Evolutionary conservation across 352 stramenopile genomes (phyloP), one percentile per base, ranked within the genome.

Genomic region (Globisporangium cylindrosporum): DNA sequence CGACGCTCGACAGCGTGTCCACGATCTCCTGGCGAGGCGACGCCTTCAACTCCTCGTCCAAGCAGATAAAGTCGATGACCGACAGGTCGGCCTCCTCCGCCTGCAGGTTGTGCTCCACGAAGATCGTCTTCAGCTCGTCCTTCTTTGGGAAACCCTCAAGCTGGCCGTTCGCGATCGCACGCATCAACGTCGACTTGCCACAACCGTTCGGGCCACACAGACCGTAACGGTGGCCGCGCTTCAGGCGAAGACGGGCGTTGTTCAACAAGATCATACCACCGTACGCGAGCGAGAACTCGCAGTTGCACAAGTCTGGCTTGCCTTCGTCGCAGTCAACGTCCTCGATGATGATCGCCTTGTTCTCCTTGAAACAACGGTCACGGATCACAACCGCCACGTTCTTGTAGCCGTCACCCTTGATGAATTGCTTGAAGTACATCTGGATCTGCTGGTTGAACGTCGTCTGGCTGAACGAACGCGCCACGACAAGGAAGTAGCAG

Each of bases 241-340:
- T 95, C 12, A 98, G 81, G 61, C 90, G 90, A 66, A 98, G 86
- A 70, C 93, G 90, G 6, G 92, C 92, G 75, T 95, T 94, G 77
- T 97, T 95, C 32, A 98, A 77, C 70, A 98, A 69, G 69, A 97
- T 95, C 81, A 96, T 97, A 78, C 93, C 92, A 88, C 89, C 91
- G 77, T 97, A 96, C 6, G 98, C 98, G 59, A 99, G 90, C 68
- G 97, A 99, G 82, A 99, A 99, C 76, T 98, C 94, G 75, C 97
- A 99, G 91, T 99, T 98, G 79, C 97, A 99, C 7, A 99, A 84
- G 75, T 99, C 94, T 48, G 98, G 96, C 62, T 97, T 94, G 80
- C 97, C 95, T 70, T 99, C 95, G 38, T 99, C 97, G 48, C 98
- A 98, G 77, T 99, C 85, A 10, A 99, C 93, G 62, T 99, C 96